These are phyloP conservation scores for Graphilbum sp. DNA, from an alignment of 2,329 filamentous ascomycete species.

Conservation along the genomic window DNA sequence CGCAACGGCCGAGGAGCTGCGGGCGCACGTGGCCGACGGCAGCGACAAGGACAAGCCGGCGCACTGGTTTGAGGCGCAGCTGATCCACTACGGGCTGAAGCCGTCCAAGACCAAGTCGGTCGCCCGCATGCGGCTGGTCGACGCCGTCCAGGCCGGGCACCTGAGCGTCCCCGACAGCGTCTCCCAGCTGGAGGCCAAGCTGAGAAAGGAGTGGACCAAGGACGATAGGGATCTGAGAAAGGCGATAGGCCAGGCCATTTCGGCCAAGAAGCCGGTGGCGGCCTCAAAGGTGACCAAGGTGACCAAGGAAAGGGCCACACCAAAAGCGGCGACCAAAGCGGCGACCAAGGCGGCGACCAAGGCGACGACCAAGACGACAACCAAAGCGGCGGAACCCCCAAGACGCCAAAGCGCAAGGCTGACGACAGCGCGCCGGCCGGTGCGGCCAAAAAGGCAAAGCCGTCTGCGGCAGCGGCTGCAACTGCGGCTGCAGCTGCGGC, in stretches of 20 bases:
- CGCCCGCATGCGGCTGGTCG: constrained; percentile 40
- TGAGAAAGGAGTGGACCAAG: constrained; percentile 38
- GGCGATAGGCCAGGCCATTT: neutral
- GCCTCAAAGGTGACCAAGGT: too few species aligned
- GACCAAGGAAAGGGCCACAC: too few species aligned
- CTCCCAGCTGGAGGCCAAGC: constrained; percentile 29
- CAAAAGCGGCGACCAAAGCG: too few species aligned
- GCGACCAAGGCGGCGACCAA: neutral
- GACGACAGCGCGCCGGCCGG: too few species aligned
- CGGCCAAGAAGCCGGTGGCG: neutral
- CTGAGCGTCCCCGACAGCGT: constrained; percentile 33
- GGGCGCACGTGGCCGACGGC: constrained; percentile 23
- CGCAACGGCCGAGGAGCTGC: constrained; percentile 25
- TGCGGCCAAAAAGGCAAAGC: too few species aligned
- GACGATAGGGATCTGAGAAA: constrained; percentile 2
- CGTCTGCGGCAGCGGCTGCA: too few species aligned
- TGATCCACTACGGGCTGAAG: constrained; percentile 43
- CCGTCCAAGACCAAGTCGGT: constrained; percentile 40
- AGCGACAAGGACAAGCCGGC: constrained; percentile 31
- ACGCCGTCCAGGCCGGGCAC: constrained; percentile 31
- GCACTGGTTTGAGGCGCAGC: constrained; percentile 46
- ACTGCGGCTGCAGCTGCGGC: too few species aligned
- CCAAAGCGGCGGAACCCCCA: neutral
- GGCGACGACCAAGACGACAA: neutral
- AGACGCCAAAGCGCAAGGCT: neutral